Base-by-base conservation (phyloP, 139 green algal genomes). In the Picochlorum sp. region DNA sequence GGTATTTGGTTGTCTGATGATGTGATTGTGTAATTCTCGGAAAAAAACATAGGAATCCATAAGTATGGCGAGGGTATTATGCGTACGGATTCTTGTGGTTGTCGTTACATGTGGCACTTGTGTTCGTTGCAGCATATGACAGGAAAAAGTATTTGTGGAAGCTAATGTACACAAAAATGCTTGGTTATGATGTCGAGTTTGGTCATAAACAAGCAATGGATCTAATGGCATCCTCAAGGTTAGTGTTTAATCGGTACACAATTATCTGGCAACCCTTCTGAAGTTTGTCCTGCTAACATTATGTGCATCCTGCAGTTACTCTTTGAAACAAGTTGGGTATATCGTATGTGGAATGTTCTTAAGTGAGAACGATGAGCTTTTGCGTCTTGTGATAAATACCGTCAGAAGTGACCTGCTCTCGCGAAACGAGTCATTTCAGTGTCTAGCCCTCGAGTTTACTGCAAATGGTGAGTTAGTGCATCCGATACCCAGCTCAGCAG, bases 111-210 rank as follows among this genome's bases (percentile, higher is more conserved):
- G 9, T 31, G 12, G 9, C 25, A 33, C 12, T 12, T 31, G 5
- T 59, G 6, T 28, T 18, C 20, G 16, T 51, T 45, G n/a, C 73
- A 88, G 72, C 84, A 5, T 99, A 99, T 64, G 91, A 99, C 72
- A 81, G 86, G 50, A 94, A 95, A 39, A 99, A 99, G 74, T 99
- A 99, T 71, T 84, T 98, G 12, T 97, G 90, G 89, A 99, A 99
- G 79, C 82, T 98, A 49, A 78, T 99, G 9, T 99, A 99, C 72
- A 96, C 96, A 24, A 91, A 91, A 68, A 96, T 99, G 89, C 78
- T 99, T 47, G 93, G 93, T 9, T 99, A 98, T 61, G 81, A 96
- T 44, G 87, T 99, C 25, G 91, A 99, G 50, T 99, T 99, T 74
- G 93, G 93, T 0, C 89, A 98, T 69, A 93, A 93, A 75, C 88